Conservation (phyloP, 2,329 filamentous ascomycete genomes). For the Xylariaceae sp. region DNA sequence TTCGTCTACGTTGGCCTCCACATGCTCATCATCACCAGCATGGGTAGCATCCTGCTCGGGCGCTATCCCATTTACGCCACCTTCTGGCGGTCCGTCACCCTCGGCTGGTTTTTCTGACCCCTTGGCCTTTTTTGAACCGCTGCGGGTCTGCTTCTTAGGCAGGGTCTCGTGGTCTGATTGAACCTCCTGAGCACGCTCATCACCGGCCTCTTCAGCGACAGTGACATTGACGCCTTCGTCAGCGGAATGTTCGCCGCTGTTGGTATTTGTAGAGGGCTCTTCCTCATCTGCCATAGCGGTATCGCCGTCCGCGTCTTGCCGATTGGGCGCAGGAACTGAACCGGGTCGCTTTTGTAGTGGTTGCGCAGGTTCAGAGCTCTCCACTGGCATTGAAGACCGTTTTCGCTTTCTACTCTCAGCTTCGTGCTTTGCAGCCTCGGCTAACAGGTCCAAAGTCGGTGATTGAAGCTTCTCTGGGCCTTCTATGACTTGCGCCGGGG, state of each 20-base stretch:
- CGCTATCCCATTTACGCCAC: constrained; percentile 38
- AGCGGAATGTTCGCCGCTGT: constrained; percentile 38
- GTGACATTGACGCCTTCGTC: constrained; percentile 33
- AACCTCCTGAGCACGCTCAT: constrained; percentile 24
- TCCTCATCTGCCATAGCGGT: constrained; percentile 41
- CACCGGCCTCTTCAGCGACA: constrained; percentile 27
- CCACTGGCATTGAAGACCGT: constrained; percentile 34
- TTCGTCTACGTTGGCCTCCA: constrained; percentile 60
- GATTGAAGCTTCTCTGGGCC: constrained; percentile 30
- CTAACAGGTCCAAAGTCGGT: constrained; percentile 37
- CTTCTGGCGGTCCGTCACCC: constrained; percentile 30
- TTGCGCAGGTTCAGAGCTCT: constrained; percentile 26
- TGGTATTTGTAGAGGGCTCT: constrained; percentile 33
- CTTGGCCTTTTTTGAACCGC: constrained; percentile 40
- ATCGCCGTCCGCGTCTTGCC: constrained; percentile 37
- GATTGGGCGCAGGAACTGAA: constrained; percentile 28
- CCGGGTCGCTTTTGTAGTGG: constrained; percentile 32
- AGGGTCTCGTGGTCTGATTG: constrained; percentile 28
- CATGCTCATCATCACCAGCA: constrained; percentile 57
- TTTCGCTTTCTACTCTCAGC: constrained; percentile 40
- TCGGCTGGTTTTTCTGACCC: constrained; percentile 28
- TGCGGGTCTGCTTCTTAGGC: constrained; percentile 38
- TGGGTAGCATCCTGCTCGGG: constrained; percentile 47
- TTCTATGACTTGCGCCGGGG: constrained; percentile 31
- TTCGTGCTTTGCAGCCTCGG: constrained; percentile 37